Conservation (phyloP, 768 basidiomycete genomes). For the Kwoniella botswanensis region DNA sequence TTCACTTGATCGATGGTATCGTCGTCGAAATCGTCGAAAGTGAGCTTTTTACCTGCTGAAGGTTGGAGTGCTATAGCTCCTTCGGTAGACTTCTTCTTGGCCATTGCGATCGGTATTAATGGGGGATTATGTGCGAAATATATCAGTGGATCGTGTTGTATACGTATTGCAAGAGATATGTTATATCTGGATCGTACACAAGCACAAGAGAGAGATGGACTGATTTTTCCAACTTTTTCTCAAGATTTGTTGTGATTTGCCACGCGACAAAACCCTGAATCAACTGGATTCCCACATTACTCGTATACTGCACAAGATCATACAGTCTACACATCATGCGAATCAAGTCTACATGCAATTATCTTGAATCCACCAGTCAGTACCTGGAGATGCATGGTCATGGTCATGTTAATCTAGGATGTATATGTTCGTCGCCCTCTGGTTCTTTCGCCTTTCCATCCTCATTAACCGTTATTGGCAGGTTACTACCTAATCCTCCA, state of each 20-base stretch:
- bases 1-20: background rate
- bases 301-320: too few relatives aligned
- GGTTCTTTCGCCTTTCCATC: conserved; percentile 7
- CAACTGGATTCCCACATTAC: too few relatives aligned
- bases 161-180: background rate
- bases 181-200: background rate
- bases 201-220: too few relatives aligned
- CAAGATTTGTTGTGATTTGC: background rate
- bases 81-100: conserved; percentile 17
- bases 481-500: conserved; percentile 58
- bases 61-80: conserved; percentile 27
- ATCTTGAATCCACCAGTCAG: too few relatives aligned
- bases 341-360: too few relatives aligned
- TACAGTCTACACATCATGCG: too few relatives aligned
- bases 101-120: conserved; percentile 13
- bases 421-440: conserved; percentile 39
- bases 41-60: conserved; percentile 29
- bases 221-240: background rate
- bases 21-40: conserved; percentile 25
- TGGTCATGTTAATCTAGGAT: conserved; percentile 32
- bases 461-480: background rate
- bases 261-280: background rate
- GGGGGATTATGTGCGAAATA: background rate
- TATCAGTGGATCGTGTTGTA: background rate
- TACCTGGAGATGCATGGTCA: too few relatives aligned